phyloP scores from a whole-genome alignment of 2,329 filamentous ascomycete genomes.

The Botrytis aclada region DNA sequence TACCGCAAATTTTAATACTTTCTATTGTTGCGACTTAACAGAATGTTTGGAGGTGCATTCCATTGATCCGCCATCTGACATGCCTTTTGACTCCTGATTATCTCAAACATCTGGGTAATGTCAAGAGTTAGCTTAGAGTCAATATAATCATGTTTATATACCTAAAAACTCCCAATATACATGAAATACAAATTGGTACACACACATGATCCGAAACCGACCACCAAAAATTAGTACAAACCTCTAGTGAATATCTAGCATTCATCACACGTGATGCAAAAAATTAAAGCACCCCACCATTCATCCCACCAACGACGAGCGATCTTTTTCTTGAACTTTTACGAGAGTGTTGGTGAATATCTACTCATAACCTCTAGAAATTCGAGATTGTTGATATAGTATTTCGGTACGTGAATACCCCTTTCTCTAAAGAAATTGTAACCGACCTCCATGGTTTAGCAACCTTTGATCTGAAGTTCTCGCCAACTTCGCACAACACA shows the following conservation, averaged over 20 bases:
- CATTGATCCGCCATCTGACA: neutral
- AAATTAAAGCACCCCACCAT: slow-evolving; percentile 9
- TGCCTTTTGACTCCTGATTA: neutral
- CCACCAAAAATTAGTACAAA: neutral
- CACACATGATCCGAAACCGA: neutral
- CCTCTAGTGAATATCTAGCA: neutral
- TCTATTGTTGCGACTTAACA: neutral
- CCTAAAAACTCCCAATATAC: neutral
- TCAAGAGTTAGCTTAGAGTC: neutral
- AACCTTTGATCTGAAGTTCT: neutral
- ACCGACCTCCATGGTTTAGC: neutral
- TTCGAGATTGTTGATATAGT: neutral
- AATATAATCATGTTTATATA: neutral
- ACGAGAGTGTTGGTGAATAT: neutral
- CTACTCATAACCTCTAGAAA: neutral
- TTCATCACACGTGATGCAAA: neutral
- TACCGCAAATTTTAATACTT: neutral
- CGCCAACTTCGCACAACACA: neutral
- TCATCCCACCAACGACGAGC: slow-evolving; percentile 1
- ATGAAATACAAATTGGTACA: neutral
- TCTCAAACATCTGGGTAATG: neutral
- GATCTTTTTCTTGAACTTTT: neutral
- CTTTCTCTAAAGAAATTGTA: neutral
- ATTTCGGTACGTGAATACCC: neutral
- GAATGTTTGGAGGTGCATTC: neutral